Percentiles rank a stretch among this genome's conserved stretches.
These are phyloP conservation scores for Auricularia sp. DNA, from an alignment of 768 basidiomycete species.

Conservation along the genomic window DNA sequence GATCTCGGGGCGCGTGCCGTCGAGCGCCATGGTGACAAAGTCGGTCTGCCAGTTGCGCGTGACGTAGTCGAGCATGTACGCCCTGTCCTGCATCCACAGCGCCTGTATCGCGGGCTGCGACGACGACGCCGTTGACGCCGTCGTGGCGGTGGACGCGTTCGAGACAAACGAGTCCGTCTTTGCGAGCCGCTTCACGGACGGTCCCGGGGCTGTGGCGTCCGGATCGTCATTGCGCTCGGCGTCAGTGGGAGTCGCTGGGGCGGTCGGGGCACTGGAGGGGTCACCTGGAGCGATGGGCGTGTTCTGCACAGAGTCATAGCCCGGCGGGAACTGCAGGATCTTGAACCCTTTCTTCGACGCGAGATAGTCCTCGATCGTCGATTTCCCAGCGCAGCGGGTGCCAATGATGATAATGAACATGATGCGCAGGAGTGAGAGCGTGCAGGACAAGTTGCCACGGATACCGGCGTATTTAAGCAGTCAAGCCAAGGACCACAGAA, in stretches of 20 bases:
- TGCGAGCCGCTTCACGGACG: conserved; percentile 13
- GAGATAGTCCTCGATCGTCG: conserved; percentile 47
- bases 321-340: conserved; percentile 31
- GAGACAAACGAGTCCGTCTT: conserved; percentile 6
- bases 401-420: conserved; percentile 27
- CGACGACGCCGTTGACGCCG: conserved; percentile 7
- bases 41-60: conserved; percentile 73
- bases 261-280: conserved; percentile 8
- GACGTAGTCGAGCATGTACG: conserved; percentile 56
- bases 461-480: too few species aligned
- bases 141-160: conserved; percentile 17
- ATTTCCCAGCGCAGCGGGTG: conserved; percentile 38
- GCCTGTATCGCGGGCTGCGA: conserved; percentile 5
- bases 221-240: conserved; percentile 1
- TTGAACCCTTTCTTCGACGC: conserved; percentile 48
- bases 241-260: conserved; percentile 3
- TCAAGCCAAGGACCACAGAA: too few species aligned
- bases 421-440: background rate
- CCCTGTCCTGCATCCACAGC: conserved; percentile 35
- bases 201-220: conserved; percentile 10
- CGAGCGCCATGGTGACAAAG: conserved; percentile 61
- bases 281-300: conserved; percentile 21
- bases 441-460: too few species aligned
- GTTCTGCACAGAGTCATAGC: conserved; percentile 9
- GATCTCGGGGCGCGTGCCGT: conserved; percentile 44